Conservation (phyloP, 192 early-diverging fungal genomes). For the Podila minutissima region DNA sequence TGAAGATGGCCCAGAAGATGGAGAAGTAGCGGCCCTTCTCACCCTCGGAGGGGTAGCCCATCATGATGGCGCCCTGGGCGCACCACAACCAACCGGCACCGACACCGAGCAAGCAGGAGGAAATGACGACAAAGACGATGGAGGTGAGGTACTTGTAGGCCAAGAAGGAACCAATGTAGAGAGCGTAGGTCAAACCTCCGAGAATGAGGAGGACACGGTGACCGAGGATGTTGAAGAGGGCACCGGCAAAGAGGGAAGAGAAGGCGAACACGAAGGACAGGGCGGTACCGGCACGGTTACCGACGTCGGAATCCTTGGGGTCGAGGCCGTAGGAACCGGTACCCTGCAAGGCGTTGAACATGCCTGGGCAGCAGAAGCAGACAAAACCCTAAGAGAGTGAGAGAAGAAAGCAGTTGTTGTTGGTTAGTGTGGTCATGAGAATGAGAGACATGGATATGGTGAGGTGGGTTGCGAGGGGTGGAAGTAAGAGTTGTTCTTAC, state of each 20-base stretch:
- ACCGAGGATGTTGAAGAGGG: slow-evolving; percentile 82
- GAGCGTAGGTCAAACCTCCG: slow-evolving; percentile 76
- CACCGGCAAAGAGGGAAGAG: slow-evolving; percentile 79
- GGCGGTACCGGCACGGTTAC: slow-evolving; percentile 77
- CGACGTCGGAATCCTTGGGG: slow-evolving; percentile 56
- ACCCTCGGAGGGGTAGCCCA: slow-evolving; percentile 83
- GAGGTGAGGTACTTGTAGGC: slow-evolving; percentile 66
- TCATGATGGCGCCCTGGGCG: slow-evolving; percentile 85
- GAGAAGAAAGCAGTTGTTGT: too few species aligned
- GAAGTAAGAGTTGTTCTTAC: slow-evolving; percentile 9
- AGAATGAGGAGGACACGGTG: slow-evolving; percentile 71
- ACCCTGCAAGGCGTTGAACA: slow-evolving; percentile 75
- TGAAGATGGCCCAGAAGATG: slow-evolving; percentile 91
- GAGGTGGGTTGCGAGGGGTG: too few species aligned
- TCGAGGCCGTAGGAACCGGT: slow-evolving; percentile 37
- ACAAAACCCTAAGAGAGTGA: slow-evolving; percentile 58
- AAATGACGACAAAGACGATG: slow-evolving; percentile 70
- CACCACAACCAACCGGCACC: slow-evolving; percentile 81
- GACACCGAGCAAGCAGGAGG: slow-evolving; percentile 83
- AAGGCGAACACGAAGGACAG: slow-evolving; percentile 79
- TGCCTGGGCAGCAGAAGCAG: slow-evolving; percentile 81
- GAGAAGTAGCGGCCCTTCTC: slow-evolving; percentile 85
- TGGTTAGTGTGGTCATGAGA: not conserved
- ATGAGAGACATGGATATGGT: not conserved
- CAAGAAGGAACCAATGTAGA: slow-evolving; percentile 83